Percentiles rank a stretch among this genome's conserved stretches.
Evolutionary conservation across 345 rosid species (phyloP).

Genomic region (Trapa incisa): DNA sequence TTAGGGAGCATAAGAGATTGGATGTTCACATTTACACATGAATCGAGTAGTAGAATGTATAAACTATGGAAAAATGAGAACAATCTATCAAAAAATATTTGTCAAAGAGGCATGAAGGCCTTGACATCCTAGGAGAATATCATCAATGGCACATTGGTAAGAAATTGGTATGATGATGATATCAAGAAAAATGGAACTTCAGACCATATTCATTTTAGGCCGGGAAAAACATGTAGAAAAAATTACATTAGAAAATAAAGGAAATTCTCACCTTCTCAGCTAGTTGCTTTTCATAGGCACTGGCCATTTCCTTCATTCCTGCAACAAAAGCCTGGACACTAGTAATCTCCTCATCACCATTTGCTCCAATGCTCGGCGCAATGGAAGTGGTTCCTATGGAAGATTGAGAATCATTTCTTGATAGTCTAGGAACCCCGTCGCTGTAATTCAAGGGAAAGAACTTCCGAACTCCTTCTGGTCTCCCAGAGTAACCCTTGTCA

Average conservation of each 20-base stretch:
- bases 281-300: conserved; percentile 36
- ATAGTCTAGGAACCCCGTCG: conserved; percentile 18
- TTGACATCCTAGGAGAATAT: too few relatives aligned
- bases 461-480: conserved; percentile 39
- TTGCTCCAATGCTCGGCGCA: conserved; percentile 36
- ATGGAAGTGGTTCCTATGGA: conserved; percentile 59
- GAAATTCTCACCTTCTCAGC: conserved; percentile 30
- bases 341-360: conserved; percentile 57
- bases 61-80: too few relatives aligned
- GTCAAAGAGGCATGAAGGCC: too few relatives aligned
- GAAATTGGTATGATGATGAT: too few relatives aligned
- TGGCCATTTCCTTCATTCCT: conserved; percentile 74
- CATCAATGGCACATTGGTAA: too few relatives aligned
- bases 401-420: conserved; percentile 71
- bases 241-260: background rate
- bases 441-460: conserved; percentile 31
- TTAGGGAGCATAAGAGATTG: background rate
- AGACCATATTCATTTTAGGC: background rate
- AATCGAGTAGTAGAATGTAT: background rate
- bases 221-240: background rate
- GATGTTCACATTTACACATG: background rate
- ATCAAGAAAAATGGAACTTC: too few relatives aligned
- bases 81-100: too few relatives aligned
- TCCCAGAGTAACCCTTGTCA: conserved; percentile 49
- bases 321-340: conserved; percentile 64